These are phyloP conservation scores for Mallotus nudiflorus DNA, from an alignment of 345 rosid species.

Conservation along the genomic window DNA sequence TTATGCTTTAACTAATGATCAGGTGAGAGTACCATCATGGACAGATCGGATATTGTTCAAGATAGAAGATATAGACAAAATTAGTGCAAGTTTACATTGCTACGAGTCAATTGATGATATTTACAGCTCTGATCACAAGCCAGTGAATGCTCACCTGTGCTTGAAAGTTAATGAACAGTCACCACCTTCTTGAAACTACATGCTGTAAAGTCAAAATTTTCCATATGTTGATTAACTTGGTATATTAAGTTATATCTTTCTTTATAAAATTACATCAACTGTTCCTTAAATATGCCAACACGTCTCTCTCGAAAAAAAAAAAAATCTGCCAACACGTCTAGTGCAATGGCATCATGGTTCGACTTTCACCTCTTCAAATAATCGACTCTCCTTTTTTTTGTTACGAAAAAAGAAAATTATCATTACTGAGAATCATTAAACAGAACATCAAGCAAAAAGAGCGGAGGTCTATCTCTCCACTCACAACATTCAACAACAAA, in stretches of 20 bases:
- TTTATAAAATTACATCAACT: background rate
- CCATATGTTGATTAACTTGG: background rate
- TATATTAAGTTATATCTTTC: background rate
- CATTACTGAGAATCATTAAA: too few relatives aligned
- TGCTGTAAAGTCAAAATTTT: background rate
- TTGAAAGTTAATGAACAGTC: slow-evolving; percentile 23
- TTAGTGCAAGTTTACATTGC: slow-evolving; percentile 40
- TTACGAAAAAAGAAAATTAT: too few relatives aligned
- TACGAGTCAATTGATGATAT: slow-evolving; percentile 51
- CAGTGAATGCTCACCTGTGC: slow-evolving; percentile 54
- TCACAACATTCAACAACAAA: too few relatives aligned
- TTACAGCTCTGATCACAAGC: slow-evolving; percentile 55
- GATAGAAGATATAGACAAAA: slow-evolving; percentile 32
- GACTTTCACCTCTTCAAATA: too few relatives aligned
- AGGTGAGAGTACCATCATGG: slow-evolving; percentile 62
- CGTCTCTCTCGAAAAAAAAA: too few relatives aligned
- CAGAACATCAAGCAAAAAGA: too few relatives aligned
- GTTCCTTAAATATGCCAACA: too few relatives aligned
- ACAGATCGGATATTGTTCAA: slow-evolving; percentile 54
- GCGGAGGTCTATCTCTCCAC: too few relatives aligned
- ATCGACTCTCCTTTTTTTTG: too few relatives aligned
- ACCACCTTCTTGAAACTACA: background rate
- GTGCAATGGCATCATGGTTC: too few relatives aligned
- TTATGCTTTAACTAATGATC: background rate
- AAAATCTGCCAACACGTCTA: too few relatives aligned